These are phyloP conservation scores for Asterophora parasitica DNA, from an alignment of 768 basidiomycete species.

Conservation along the genomic window DNA sequence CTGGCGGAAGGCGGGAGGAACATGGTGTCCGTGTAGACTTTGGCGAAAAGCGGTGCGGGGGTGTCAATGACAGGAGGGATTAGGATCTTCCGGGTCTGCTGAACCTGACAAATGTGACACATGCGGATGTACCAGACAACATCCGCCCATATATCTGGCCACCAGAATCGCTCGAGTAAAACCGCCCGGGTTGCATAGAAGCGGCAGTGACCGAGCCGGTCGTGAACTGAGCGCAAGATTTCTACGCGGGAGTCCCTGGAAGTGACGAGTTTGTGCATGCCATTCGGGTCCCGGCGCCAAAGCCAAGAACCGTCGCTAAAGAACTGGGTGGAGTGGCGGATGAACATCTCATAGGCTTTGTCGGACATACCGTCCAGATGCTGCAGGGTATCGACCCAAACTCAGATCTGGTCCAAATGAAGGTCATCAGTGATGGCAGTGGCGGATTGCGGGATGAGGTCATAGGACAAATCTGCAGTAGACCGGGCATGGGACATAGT, in stretches of 20 bases:
- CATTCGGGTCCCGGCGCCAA: not conserved
- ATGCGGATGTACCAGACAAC: conserved; percentile 27
- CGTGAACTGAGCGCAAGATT: conserved; percentile 2
- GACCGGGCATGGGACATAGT: no score
- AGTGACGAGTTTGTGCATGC: not conserved
- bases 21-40: conserved; percentile 36
- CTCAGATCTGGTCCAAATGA: no score
- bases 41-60: conserved; percentile 22
- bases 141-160: no score
- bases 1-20: conserved; percentile 24
- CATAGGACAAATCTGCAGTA: no score
- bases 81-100: no score
- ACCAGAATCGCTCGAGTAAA: conserved; percentile 21
- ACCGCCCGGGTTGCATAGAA: no score
- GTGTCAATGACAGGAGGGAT: no score
- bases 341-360: not conserved
- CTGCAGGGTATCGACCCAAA: no score
- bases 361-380: no score
- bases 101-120: no score
- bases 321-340: not conserved
- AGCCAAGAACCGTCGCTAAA: not conserved
- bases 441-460: not conserved
- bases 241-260: not conserved
- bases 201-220: conserved; percentile 20
- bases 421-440: no score